Conservation (phyloP, 176 grass and related monocot species). For the Oryza glumipatula region DNA sequence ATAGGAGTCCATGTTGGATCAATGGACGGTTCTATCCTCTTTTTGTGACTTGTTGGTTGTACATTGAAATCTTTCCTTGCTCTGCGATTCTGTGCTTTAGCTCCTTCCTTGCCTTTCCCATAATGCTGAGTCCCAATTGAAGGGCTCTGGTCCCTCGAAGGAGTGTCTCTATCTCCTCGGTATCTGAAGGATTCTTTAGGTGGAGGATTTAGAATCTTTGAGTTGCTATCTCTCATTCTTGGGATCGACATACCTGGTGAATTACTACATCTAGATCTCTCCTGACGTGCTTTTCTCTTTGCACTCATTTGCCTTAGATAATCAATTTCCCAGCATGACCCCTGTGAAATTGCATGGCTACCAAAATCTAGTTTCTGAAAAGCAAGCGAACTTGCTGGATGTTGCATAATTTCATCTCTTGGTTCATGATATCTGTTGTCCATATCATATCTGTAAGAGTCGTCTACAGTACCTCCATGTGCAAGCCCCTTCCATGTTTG, state of each 20-base stretch:
- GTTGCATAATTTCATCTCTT: constrained; percentile 44
- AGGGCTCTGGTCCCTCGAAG: constrained; percentile 40
- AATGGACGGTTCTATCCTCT: constrained; percentile 49
- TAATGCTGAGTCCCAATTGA: constrained; percentile 33
- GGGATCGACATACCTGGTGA: constrained; percentile 40
- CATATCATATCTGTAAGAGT: constrained; percentile 43
- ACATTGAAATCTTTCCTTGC: constrained; percentile 56
- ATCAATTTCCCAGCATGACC: constrained; percentile 60
- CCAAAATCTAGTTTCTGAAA: constrained; percentile 55
- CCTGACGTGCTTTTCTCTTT: constrained; percentile 52
- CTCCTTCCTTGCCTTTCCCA: constrained; percentile 42
- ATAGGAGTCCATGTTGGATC: constrained; percentile 80
- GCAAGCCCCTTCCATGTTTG: constrained; percentile 28
- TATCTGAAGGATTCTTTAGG: constrained; percentile 70
- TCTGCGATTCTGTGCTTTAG: constrained; percentile 42
- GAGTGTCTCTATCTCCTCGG: constrained; percentile 46
- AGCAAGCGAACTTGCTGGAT: constrained; percentile 48
- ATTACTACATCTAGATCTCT: constrained; percentile 37
- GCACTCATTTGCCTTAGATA: constrained; percentile 58
- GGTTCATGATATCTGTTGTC: constrained; percentile 39
- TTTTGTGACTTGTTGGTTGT: constrained; percentile 45
- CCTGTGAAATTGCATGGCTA: constrained; percentile 43
- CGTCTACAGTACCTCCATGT: constrained; percentile 29
- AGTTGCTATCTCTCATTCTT: constrained; percentile 45
- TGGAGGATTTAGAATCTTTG: constrained; percentile 54